A percentile compares a stretch with the other conserved stretches of the same genome.
These are phyloP conservation scores for Cyberlindnera euphorbiiphila DNA, from an alignment of 805 yeast species.

Conservation along the genomic window DNA sequence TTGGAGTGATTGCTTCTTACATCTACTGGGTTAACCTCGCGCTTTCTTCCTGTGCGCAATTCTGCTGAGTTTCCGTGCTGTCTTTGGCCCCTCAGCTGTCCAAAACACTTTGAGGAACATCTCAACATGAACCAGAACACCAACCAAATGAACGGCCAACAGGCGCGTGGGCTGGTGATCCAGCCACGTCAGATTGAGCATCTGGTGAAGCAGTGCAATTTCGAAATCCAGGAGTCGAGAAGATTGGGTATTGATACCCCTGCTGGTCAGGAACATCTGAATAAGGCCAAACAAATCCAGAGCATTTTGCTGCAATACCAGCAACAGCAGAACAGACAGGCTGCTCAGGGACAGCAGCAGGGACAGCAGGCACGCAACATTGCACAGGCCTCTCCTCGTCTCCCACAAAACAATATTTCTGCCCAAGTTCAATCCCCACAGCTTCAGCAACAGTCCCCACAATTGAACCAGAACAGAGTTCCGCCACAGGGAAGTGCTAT, in stretches of 20 bases:
- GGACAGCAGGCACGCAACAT: constrained; percentile 6
- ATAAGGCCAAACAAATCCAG: constrained; percentile 61
- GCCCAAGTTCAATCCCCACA: constrained; percentile 10
- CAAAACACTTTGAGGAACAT: too few relatives aligned
- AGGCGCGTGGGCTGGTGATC: constrained; percentile 8
- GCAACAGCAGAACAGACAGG: constrained; percentile 36
- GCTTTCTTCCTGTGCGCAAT: too few relatives aligned
- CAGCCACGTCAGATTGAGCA: constrained; percentile 37
- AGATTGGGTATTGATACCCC: constrained; percentile 56
- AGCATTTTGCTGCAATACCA: constrained; percentile 54
- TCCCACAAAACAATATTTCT: constrained; percentile 4
- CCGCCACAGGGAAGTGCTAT: constrained; percentile 20
- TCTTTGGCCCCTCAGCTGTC: too few relatives aligned
- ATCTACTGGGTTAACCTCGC: too few relatives aligned
- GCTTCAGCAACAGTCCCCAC: constrained; percentile 11
- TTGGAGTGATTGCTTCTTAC: too few relatives aligned
- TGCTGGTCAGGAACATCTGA: constrained; percentile 58
- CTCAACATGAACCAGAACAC: constrained; percentile 10
- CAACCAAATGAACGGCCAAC: constrained; percentile 6
- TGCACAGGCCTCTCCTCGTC: constrained; percentile 14
- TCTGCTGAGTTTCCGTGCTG: too few relatives aligned
- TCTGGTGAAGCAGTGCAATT: constrained; percentile 54
- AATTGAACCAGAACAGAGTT: constrained; percentile 25
- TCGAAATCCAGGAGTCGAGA: constrained; percentile 59
- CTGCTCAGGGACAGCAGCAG: constrained; percentile 12